A percentile compares a stretch with the other conserved stretches of the same genome.
Evolutionary conservation across 2,329 filamentous ascomycete genomes (phyloP).

Genomic region (Pochonia chlamydosporia): DNA sequence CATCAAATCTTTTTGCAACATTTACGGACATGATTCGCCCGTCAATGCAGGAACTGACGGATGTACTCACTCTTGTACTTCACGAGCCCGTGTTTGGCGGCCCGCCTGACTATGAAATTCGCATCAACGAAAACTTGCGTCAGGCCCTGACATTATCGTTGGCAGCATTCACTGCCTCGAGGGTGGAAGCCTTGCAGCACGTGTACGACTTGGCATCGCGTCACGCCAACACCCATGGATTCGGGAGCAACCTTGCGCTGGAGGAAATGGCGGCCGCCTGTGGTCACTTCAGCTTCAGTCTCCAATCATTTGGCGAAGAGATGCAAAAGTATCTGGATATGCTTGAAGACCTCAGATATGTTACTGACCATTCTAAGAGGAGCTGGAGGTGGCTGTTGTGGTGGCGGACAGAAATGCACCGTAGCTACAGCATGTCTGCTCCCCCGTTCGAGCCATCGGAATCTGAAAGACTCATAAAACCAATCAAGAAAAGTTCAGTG

Average conservation of each 20-base stretch:
- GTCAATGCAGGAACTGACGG: conserved; percentile 84
- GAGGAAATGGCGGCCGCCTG: conserved; percentile 91
- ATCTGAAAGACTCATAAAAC: conserved; percentile 26
- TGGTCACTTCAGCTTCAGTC: conserved; percentile 83
- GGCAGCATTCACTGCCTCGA: conserved; percentile 63
- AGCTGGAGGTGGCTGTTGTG: conserved; percentile 77
- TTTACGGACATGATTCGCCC: conserved; percentile 83
- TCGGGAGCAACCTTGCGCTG: conserved; percentile 74
- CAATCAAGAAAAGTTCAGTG: conserved; percentile 41
- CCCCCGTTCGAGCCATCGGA: conserved; percentile 24
- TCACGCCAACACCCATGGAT: conserved; percentile 48
- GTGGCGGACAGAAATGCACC: conserved; percentile 42
- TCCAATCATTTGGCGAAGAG: conserved; percentile 82
- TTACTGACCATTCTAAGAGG: conserved; percentile 52
- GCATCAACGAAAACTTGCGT: conserved; percentile 64
- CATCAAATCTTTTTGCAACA: conserved; percentile 71
- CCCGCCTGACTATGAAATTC: conserved; percentile 38
- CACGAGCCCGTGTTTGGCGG: conserved; percentile 68
- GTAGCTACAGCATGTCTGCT: conserved; percentile 9
- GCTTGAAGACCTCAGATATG: conserved; percentile 71
- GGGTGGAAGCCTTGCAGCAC: conserved; percentile 64
- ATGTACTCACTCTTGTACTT: conserved; percentile 75
- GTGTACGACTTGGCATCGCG: conserved; percentile 72
- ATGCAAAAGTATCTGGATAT: conserved; percentile 73
- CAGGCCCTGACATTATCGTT: conserved; percentile 71